Percentiles rank a stretch among this genome's conserved stretches.
These are phyloP conservation scores for Acanthamoeba pearcei DNA, from an alignment of 208 protist species.

Conservation along the genomic window DNA sequence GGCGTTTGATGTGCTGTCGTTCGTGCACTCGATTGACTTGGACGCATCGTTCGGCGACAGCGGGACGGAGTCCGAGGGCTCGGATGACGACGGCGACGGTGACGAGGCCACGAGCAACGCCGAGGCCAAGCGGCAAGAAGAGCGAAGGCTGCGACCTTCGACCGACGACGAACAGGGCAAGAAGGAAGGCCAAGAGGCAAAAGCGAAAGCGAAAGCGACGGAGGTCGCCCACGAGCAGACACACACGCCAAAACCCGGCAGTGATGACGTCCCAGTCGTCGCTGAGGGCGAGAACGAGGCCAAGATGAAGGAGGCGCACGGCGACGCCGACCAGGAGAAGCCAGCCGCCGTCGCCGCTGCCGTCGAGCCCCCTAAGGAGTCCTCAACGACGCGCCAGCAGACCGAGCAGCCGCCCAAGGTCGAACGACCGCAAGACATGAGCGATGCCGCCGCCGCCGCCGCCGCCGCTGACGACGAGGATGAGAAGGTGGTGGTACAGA, in stretches of 20 bases:
- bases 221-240: background rate
- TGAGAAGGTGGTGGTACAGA: slow-evolving; percentile 31
- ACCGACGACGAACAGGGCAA: background rate
- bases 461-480: background rate
- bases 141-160: background rate
- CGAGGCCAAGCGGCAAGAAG: background rate
- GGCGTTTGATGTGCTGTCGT: slow-evolving; percentile 58
- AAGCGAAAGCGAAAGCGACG: background rate
- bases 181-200: background rate
- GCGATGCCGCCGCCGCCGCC: background rate
- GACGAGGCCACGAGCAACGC: background rate
- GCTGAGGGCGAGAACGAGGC: background rate
- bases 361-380: background rate
- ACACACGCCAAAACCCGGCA: background rate
- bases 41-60: background rate
- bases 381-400: background rate
- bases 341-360: background rate
- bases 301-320: slow-evolving; percentile 47
- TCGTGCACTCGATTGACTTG: slow-evolving; percentile 58
- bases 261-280: background rate
- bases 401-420: background rate
- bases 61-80: background rate
- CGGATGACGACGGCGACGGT: background rate
- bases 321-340: background rate
- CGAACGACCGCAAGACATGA: background rate